Evolutionary conservation across 2,329 filamentous ascomycete species (phyloP), one percentile per base, ranked within the genome.

Genomic region (Aspergillus sp.): DNA sequence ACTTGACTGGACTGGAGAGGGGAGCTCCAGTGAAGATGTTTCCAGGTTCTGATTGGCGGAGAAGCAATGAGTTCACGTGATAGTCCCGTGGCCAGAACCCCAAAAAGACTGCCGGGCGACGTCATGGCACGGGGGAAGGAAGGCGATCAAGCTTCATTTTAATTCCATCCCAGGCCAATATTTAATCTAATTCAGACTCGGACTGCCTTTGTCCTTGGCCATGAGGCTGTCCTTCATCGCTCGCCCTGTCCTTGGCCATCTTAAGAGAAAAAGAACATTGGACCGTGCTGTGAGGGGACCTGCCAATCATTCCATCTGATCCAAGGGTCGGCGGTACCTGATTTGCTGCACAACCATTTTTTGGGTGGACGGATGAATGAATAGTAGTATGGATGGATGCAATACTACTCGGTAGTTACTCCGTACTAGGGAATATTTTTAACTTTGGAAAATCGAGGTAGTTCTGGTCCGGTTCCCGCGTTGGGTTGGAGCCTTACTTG

Each of bases 401-500:
- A 36, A 2, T 13, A 36, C 32, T 6, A 36, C 30, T 10, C 30
- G 8, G 30, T 32, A 36, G 11, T 36, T 36, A 36, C 41, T 27
- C 25, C 25, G n/a, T 21, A 44, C 6, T 32, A 55, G 27, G 27
- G 36, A 17, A 39, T 38, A 13, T 39, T 53, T 53, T 53, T 32
- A 47, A 55, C 53, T 47, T 47, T 41, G 2, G 32, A 19, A n/a
- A 39, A 23, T 39, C 21, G 30, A 41, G 41, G 41, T 23, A 23
- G 41, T 44, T 44, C 21, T 53, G 51, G 21, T 25, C 13, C 32
- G 11, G 51, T 21, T 23, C 36, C 39, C 32, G 13, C 38, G 25
- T 41, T 23, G 51, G 32, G 51, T 54, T 55, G 49, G 54, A 56
- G 57, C 61, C 63, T 65, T 65, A 58, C 61, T 62, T 66, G 61